Base-by-base conservation (phyloP, 352 stramenopile species). In the Globisporangium emineosum region DNA sequence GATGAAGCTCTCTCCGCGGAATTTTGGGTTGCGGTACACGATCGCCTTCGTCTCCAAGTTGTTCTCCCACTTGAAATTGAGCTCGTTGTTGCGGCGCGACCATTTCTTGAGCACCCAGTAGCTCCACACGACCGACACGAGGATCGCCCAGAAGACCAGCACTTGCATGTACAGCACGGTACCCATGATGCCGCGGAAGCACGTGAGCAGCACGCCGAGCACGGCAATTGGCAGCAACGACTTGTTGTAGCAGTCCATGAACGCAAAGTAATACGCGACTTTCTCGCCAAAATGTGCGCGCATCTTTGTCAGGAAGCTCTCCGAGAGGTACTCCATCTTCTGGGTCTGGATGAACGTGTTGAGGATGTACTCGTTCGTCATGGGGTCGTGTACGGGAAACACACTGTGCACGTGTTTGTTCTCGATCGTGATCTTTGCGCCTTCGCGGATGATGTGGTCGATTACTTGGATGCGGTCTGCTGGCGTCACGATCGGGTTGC, bases 241-340 rank as follows among this genome's bases (percentile, higher is more conserved):
- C 64, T 91, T 94, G 70, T 93, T 94, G 82, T 94, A 94, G 52
- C 86, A 91, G 72, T 92, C 82, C 66, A 90, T 88, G 64, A 92
- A 94, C 10, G 83, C 82, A 45, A 94, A 94, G 60, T 94, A 94
- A 66, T 90, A 94, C 21, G 83, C 83, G 19, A 94, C 83, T 59
- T 91, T 92, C 65, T 93, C 86, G 33, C 86, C 86, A 71, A 94
- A 94, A 57, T 94, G 81, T 54, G 77, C 81, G 65, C 77, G 86
- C 55, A 92, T 71, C 56, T 89, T 83, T 25, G 55, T 58, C 9
- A 90, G 61, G 45, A 91, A 93, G 37, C 64, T 71, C 35, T 82
- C 67, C 19, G 83, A 87, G 8, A 91, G 56, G 56, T 78, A 78
- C 65, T 91, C 80, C 3, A 92, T 71, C 66, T 89, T 89, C 47